These are phyloP conservation scores for Cordyceps fumosorosea DNA, from an alignment of 2,329 filamentous ascomycete genomes.

Conservation along the genomic window DNA sequence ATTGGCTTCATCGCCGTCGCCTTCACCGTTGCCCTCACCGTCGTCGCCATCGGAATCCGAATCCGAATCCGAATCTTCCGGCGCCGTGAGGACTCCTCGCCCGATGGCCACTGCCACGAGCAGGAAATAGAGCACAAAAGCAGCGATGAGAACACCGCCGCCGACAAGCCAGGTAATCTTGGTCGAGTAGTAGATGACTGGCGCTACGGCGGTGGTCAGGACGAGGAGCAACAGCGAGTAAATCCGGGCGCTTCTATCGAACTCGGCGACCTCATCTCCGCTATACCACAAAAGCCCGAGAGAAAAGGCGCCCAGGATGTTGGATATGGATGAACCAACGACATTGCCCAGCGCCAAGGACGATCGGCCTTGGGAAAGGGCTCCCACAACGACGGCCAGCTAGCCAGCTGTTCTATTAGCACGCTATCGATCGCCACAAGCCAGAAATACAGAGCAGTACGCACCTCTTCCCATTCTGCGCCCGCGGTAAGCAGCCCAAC, in stretches of 20 bases:
- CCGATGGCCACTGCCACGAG: neutral
- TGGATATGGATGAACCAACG: constrained; percentile 46
- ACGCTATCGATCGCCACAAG: too few species aligned
- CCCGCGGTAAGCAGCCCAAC: constrained; percentile 35
- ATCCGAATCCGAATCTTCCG: neutral
- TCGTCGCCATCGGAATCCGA: too few species aligned
- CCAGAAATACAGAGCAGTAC: neutral
- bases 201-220: constrained; percentile 34
- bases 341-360: constrained; percentile 48
- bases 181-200: constrained; percentile 20
- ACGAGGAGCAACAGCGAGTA: constrained; percentile 37
- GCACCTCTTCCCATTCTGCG: neutral
- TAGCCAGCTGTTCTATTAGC: neutral
- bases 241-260: constrained; percentile 41
- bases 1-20: neutral
- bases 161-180: neutral
- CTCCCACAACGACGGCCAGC: constrained; percentile 43
- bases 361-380: constrained; percentile 37
- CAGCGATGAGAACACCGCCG: neutral
- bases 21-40: neutral
- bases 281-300: constrained; percentile 40
- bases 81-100: neutral
- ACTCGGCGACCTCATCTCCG: constrained; percentile 20
- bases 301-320: constrained; percentile 49
- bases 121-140: neutral